Percentiles rank a stretch among this genome's conserved stretches.
phyloP scores from a whole-genome alignment of 768 basidiomycete species.

The Mycena kentingensis region DNA sequence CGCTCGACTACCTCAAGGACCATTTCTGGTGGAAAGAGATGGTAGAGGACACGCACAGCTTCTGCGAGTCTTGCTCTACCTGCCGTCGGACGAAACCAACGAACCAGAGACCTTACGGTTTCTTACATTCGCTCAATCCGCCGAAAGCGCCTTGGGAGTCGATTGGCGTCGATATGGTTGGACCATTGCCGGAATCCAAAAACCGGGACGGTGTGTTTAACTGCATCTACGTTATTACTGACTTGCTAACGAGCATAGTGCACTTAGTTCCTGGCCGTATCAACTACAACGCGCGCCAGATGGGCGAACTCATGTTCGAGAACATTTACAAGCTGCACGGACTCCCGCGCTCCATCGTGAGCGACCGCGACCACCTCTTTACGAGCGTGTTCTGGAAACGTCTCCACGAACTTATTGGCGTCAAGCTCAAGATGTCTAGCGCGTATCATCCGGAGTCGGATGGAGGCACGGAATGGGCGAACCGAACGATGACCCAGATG shows the following conservation, averaged over 20 bases:
- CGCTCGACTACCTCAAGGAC: constrained; percentile 20
- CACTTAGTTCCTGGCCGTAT: constrained; percentile 25
- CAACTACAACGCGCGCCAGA: constrained; percentile 24
- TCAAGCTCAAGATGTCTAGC: constrained; percentile 24
- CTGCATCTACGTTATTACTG: constrained; percentile 27
- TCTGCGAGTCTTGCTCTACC: constrained; percentile 14
- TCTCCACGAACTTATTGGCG: constrained; percentile 16
- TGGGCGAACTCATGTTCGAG: constrained; percentile 30
- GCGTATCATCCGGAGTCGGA: constrained; percentile 41
- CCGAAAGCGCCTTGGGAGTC: constrained; percentile 27
- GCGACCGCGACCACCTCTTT: constrained; percentile 32
- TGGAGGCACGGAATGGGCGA: constrained; percentile 37
- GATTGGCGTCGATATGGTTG: constrained; percentile 24
- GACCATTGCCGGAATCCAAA: constrained; percentile 19
- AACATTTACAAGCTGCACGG: constrained; percentile 32
- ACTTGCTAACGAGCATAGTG: constrained; percentile 27
- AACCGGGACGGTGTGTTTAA: constrained; percentile 26
- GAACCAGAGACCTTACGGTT: constrained; percentile 18
- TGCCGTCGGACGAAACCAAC: constrained; percentile 9
- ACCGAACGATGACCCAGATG: constrained; percentile 32
- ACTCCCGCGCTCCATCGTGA: constrained; percentile 27
- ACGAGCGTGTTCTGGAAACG: constrained; percentile 28
- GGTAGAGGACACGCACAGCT: constrained; percentile 7
- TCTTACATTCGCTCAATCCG: constrained; percentile 20
- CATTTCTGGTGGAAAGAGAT: constrained; percentile 19